phyloP scores from a whole-genome alignment of 2,329 filamentous ascomycete genomes.

The Lachnellula willkommii region DNA sequence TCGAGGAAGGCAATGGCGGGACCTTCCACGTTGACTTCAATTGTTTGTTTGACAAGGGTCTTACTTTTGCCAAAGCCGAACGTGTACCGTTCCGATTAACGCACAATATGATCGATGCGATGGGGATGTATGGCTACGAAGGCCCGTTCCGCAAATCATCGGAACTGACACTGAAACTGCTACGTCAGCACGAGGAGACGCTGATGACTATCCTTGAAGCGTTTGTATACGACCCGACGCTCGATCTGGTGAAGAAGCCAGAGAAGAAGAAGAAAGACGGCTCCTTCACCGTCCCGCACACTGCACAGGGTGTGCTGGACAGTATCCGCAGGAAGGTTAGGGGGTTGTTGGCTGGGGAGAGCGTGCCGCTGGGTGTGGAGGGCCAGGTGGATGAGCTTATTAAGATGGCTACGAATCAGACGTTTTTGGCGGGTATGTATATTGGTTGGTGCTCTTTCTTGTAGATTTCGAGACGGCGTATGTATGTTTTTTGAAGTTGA shows the following conservation, averaged over 20 bases:
- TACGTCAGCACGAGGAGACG: constrained; percentile 90
- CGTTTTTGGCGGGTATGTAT: constrained; percentile 87
- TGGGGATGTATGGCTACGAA: constrained; percentile 91
- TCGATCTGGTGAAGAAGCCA: constrained; percentile 80
- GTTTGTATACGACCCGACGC: constrained; percentile 93
- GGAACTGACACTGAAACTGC: constrained; percentile 77
- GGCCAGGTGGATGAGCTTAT: constrained; percentile 97
- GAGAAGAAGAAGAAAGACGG: constrained; percentile 40
- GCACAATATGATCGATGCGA: constrained; percentile 97
- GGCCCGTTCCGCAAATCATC: constrained; percentile 87
- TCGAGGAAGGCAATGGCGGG: constrained; percentile 89
- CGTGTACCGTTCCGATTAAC: constrained; percentile 93
- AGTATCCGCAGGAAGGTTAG: constrained; percentile 82
- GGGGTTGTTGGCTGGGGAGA: constrained; percentile 79
- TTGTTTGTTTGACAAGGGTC: constrained; percentile 96
- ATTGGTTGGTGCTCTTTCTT: constrained; percentile 85
- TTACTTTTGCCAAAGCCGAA: constrained; percentile 92
- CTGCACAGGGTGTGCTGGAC: constrained; percentile 76
- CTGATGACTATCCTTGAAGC: constrained; percentile 96
- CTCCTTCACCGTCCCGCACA: constrained; percentile 50
- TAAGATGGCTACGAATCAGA: constrained; percentile 72
- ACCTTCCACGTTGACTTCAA: constrained; percentile 99
- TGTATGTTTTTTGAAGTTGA: no score
- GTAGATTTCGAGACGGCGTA: constrained; percentile 28
- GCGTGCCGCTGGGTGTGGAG: constrained; percentile 87